phyloP scores from a whole-genome alignment of 2,329 filamentous ascomycete species.

The Verticillium tricorpus region DNA sequence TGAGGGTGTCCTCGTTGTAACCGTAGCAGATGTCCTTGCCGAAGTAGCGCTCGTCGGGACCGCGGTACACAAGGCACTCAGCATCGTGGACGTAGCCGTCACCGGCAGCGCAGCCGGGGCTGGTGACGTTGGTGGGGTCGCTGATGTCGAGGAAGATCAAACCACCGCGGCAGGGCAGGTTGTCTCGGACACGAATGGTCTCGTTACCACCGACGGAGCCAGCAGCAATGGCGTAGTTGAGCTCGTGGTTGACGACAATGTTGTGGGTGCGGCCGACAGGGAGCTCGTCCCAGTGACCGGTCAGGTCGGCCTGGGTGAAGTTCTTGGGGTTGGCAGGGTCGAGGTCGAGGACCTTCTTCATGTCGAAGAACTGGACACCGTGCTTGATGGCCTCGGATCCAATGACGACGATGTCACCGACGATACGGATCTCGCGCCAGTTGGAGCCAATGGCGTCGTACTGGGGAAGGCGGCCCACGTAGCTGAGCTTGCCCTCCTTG shows the following conservation, averaged over 20 bases:
- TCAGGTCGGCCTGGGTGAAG: constrained; percentile 38
- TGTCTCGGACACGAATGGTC: constrained; percentile 11
- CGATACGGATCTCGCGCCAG: constrained; percentile 48
- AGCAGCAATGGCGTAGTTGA: constrained; percentile 37
- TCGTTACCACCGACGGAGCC: constrained; percentile 30
- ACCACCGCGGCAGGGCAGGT: constrained; percentile 40
- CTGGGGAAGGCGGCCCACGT: constrained; percentile 49
- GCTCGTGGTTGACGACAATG: constrained; percentile 43
- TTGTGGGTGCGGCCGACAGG: constrained; percentile 39
- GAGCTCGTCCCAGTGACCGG: constrained; percentile 33
- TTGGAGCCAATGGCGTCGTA: constrained; percentile 36
- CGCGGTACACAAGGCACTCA: constrained; percentile 52
- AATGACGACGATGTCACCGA: constrained; percentile 31
- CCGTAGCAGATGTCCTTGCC: constrained; percentile 50
- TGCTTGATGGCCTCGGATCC: constrained; percentile 41
- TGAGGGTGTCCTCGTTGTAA: constrained; percentile 48
- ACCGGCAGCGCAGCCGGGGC: constrained; percentile 46
- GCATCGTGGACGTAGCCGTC: constrained; percentile 60
- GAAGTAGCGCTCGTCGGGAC: constrained; percentile 39
- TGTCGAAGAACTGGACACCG: constrained; percentile 59
- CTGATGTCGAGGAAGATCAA: constrained; percentile 56
- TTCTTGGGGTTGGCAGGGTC: constrained; percentile 35
- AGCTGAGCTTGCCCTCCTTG: constrained; percentile 42
- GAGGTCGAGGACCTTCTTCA: constrained; percentile 50
- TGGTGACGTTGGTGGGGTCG: constrained; percentile 46